Evolutionary conservation across 371 early-diverging fungal genomes (phyloP), one percentile per base, ranked within the genome.

Genomic region (Mucor ambiguus): DNA sequence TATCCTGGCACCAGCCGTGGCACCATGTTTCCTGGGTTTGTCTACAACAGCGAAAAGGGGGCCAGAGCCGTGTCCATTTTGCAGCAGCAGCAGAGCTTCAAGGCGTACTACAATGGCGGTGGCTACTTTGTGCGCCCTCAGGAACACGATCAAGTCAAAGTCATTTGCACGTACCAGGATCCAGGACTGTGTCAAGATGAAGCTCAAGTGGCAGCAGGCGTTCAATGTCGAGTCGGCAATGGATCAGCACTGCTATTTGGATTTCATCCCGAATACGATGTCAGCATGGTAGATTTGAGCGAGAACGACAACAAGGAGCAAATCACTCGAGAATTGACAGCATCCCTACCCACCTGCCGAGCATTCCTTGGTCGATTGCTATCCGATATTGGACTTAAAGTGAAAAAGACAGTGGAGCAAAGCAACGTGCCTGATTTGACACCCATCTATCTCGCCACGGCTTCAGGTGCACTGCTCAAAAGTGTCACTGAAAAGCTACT

Each of bases 101-200:
- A 71, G 20, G 48, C 85, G 9, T 92, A 93, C 66, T 91, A 89
- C 67, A 93, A 93, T 64, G 93, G 93, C 24, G 93, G 93, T 0
- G 91, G 93, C 0, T 89, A 78, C 67, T 92, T 93, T 77, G 78
- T 82, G 6, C 68, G 83, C 3, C 81, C 85, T 2, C 77, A 73
- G 8, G 56, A 48, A 60, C 65, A 44, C 12, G 68, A 68, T 0
- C 70, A 76, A 24, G 81, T 82, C 2, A 64, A 77, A 24, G 85
- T 90, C 0, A 61, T 93, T 46, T 91, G 86, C 14, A 73, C 81
- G 38, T 93, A 88, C 67, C 70, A 76, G 2, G 70, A 80, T 8
- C 78, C 77, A 37, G 78, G 55, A 49, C 18, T 68, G 10, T 54
- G 59, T 28, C 33, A 48, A 9, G 71, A 65, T 20, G 61, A 73